Percentiles rank a stretch among this genome's conserved stretches.
These are phyloP conservation scores for Calvatia gigantea DNA, from an alignment of 768 basidiomycete genomes.

Conservation along the genomic window DNA sequence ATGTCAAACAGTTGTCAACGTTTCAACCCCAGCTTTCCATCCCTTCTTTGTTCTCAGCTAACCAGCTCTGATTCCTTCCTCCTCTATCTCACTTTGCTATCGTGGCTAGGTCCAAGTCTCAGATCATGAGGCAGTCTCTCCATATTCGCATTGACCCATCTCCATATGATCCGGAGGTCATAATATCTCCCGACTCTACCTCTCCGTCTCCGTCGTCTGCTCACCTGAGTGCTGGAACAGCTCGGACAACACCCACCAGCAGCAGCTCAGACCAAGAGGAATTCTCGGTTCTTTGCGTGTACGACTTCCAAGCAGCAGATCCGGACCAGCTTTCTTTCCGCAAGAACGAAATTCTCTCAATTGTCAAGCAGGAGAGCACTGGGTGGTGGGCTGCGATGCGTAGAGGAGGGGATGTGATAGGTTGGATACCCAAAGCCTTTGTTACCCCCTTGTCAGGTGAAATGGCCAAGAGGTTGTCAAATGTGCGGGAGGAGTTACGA, in stretches of 20 bases:
- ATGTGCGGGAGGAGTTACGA: constrained; percentile 41
- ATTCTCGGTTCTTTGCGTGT: constrained; percentile 60
- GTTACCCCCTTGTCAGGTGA: constrained; percentile 52
- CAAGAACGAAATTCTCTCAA: constrained; percentile 63
- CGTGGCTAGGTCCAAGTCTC: constrained; percentile 32
- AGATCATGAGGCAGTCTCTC: constrained; percentile 34
- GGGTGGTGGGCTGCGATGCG: constrained; percentile 85
- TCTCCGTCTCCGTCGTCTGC: constrained; percentile 29
- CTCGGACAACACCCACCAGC: constrained; percentile 27
- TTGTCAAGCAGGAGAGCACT: constrained; percentile 64
- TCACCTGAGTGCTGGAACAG: constrained; percentile 20
- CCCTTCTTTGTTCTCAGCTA: not conserved
- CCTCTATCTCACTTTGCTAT: constrained; percentile 8
- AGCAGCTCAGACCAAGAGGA: constrained; percentile 28
- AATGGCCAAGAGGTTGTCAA: constrained; percentile 44
- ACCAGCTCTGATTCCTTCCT: not conserved
- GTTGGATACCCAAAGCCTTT: constrained; percentile 78
- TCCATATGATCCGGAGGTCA: constrained; percentile 21
- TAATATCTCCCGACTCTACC: constrained; percentile 28
- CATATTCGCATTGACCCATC: constrained; percentile 37
- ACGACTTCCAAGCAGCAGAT: constrained; percentile 66
- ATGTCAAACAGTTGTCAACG: constrained; percentile 12
- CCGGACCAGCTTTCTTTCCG: constrained; percentile 57
- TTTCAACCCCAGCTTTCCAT: not conserved
- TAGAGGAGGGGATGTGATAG: constrained; percentile 45